phyloP scores from a whole-genome alignment of 768 basidiomycete genomes.

The Mycena polygramma region DNA sequence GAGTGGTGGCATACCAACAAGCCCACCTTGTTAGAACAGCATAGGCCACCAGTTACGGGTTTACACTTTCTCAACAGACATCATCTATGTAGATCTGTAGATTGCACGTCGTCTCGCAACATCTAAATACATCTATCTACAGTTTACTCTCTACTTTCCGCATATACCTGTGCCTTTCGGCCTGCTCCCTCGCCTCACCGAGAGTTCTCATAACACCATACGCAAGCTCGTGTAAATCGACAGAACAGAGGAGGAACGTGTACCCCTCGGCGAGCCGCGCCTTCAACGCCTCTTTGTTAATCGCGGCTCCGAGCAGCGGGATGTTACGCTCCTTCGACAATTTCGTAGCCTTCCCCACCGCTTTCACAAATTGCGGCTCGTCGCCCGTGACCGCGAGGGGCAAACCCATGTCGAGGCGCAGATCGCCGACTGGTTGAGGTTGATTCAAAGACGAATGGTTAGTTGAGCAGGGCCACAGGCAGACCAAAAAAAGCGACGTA shows the following conservation, averaged over 20 bases:
- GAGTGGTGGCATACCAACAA: no score
- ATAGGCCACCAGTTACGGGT: no score
- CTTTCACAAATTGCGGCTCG: slow-evolving; percentile 21
- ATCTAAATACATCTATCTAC: background rate
- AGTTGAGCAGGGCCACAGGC: no score
- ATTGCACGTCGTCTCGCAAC: no score
- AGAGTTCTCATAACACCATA: background rate
- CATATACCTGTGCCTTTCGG: background rate
- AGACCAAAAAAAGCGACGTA: no score
- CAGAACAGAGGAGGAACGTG: background rate
- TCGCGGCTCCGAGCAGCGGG: slow-evolving; percentile 4
- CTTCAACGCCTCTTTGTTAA: slow-evolving; percentile 1
- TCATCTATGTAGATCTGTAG: no score
- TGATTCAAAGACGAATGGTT: no score
- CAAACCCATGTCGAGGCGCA: slow-evolving; percentile 21
- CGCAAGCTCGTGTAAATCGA: background rate
- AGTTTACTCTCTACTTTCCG: background rate
- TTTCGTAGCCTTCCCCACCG: background rate
- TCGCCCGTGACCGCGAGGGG: background rate
- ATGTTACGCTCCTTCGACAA: slow-evolving; percentile 8
- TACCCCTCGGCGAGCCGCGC: slow-evolving; percentile 7
- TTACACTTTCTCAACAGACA: no score
- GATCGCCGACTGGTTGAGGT: slow-evolving; percentile 6
- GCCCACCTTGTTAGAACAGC: no score
- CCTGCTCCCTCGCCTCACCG: background rate